These are phyloP conservation scores for Kitagawia praeruptora DNA, from an alignment of 129 eudicot genomes.

Conservation along the genomic window DNA sequence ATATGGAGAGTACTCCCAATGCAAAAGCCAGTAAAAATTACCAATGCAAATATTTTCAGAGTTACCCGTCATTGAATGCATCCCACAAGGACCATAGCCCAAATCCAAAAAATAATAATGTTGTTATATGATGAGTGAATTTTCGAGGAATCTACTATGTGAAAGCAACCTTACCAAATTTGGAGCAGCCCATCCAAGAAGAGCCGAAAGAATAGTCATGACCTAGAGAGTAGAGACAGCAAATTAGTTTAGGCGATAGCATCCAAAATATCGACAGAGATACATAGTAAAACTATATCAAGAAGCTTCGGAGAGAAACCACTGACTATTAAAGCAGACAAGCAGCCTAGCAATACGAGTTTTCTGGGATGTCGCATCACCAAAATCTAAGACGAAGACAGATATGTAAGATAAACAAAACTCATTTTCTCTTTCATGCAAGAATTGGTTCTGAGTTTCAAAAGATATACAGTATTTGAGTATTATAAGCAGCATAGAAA, in stretches of 20 bases:
- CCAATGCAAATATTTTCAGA: not conserved
- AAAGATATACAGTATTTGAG: not conserved
- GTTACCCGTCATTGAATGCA: conserved; percentile 74
- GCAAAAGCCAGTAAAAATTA: not conserved
- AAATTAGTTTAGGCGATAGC: not conserved
- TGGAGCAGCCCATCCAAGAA: conserved; percentile 99
- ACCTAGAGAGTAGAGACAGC: conserved; percentile 51
- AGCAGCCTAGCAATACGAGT: conserved; percentile 88
- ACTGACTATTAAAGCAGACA: conserved; percentile 74
- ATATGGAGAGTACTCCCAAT: conserved; percentile 6
- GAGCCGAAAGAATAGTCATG: conserved; percentile 84
- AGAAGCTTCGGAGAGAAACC: not conserved
- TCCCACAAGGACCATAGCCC: conserved; percentile 98
- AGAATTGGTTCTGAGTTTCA: not conserved
- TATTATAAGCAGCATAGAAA: not conserved
- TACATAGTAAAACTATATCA: not conserved
- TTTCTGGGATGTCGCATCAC: conserved; percentile 96
- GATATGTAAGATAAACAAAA: conserved; percentile 13
- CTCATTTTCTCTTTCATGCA: not conserved
- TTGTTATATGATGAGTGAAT: conserved; percentile 81
- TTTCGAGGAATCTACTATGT: conserved; percentile 49
- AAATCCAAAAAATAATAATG: conserved; percentile 79
- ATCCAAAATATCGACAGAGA: not conserved
- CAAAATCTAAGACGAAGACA: conserved; percentile 49
- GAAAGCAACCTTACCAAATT: conserved; percentile 51